A percentile compares a stretch with the other conserved stretches of the same genome.
These are phyloP conservation scores for Yamadazyma spencermartinsiae DNA, from an alignment of 1,139 yeast species.

Conservation along the genomic window DNA sequence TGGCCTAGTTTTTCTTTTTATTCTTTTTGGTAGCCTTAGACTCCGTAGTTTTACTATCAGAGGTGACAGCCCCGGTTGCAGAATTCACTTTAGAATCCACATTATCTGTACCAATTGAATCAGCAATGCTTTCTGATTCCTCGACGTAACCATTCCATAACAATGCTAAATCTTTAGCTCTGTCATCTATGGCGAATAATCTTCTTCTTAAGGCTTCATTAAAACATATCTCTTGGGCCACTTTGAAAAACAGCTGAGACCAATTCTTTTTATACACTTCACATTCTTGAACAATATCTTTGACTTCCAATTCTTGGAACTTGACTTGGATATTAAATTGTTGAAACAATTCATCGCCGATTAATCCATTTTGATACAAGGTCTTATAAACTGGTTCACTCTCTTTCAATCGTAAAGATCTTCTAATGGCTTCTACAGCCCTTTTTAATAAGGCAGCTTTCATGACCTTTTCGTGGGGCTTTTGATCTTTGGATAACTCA, in stretches of 20 bases:
- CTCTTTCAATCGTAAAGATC: slow-evolving; percentile 71
- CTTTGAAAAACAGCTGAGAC: slow-evolving; percentile 73
- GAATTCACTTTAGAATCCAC: not conserved
- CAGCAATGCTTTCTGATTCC: slow-evolving; percentile 15
- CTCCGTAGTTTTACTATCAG: not conserved
- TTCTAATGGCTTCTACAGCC: slow-evolving; percentile 70
- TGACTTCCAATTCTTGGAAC: slow-evolving; percentile 76
- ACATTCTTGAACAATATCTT: slow-evolving; percentile 77
- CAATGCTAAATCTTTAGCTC: slow-evolving; percentile 47
- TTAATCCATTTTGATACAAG: slow-evolving; percentile 82
- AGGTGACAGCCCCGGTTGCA: not conserved
- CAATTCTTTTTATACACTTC: slow-evolving; percentile 75
- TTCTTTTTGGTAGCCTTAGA: slow-evolving; percentile 1
- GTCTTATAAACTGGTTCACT: slow-evolving; percentile 64
- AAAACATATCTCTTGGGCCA: slow-evolving; percentile 86
- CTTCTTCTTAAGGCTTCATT: slow-evolving; percentile 90
- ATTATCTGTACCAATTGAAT: not conserved
- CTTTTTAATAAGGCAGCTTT: slow-evolving; percentile 82
- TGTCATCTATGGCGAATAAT: slow-evolving; percentile 59
- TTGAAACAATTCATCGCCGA: slow-evolving; percentile 86
- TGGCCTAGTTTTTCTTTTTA: not conserved
- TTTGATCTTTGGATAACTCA: slow-evolving; percentile 37
- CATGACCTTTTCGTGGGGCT: slow-evolving; percentile 77
- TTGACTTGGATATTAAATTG: slow-evolving; percentile 78
- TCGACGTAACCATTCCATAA: slow-evolving; percentile 50